Evolutionary conservation across 2,329 filamentous ascomycete genomes (phyloP).

Genomic region (Sporothrix humicola): DNA sequence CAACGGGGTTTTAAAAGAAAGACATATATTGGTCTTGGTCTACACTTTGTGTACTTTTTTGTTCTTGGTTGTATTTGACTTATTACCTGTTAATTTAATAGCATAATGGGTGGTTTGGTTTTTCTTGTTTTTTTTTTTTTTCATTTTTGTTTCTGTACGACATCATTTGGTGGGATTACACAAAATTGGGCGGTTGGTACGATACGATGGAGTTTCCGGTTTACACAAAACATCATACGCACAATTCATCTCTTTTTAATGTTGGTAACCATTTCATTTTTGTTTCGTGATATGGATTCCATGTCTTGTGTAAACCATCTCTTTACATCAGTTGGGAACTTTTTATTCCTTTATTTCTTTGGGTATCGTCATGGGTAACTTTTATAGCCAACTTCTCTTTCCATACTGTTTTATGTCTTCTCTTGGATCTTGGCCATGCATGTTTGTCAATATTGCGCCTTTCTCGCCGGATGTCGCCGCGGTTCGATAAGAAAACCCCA

Average conservation of each 20-base stretch:
- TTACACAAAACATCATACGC: constrained; percentile 9
- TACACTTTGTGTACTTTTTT: not conserved
- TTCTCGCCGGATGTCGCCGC: too few species aligned
- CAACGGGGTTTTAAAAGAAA: too few species aligned
- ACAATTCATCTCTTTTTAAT: constrained; percentile 13
- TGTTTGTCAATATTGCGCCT: too few species aligned
- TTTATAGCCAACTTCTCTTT: too few species aligned
- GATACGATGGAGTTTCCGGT: not conserved
- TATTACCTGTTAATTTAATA: not conserved
- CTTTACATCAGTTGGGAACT: too few species aligned
- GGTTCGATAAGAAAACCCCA: not conserved
- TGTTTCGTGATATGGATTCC: too few species aligned
- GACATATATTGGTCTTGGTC: not conserved
- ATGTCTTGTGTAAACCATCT: too few species aligned
- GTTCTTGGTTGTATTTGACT: not conserved
- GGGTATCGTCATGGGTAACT: too few species aligned
- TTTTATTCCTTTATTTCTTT: too few species aligned
- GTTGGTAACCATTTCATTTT: too few species aligned
- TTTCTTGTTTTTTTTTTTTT: not conserved
- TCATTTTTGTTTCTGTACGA: not conserved
- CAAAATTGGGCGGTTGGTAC: not conserved
- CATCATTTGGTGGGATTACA: not conserved
- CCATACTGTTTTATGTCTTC: not conserved
- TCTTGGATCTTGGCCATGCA: not conserved
- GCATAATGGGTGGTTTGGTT: not conserved